Evolutionary conservation across 2,329 filamentous ascomycete genomes (phyloP).

Genomic region (Aspergillus ochraceoroseus): DNA sequence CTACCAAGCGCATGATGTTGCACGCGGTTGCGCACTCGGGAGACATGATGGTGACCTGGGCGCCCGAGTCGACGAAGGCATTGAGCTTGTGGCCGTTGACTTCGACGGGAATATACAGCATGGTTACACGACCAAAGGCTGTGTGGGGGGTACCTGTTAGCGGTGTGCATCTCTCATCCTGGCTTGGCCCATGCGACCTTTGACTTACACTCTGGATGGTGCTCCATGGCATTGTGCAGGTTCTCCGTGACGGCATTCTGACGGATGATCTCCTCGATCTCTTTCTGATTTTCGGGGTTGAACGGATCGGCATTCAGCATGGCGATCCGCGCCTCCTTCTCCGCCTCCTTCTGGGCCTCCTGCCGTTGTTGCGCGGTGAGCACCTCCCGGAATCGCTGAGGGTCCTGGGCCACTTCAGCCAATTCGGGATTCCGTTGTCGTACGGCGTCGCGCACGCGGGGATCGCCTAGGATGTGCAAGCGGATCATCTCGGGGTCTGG

Average conservation of each 20-base stretch:
- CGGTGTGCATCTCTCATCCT: conserved; percentile 1
- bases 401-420: conserved; percentile 68
- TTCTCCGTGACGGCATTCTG: conserved; percentile 94
- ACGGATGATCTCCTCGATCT: conserved; percentile 95
- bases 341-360: conserved; percentile 66
- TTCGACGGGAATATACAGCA: conserved; percentile 93
- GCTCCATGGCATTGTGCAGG: conserved; percentile 90
- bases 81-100: conserved; percentile 92
- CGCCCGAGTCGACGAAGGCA: conserved; percentile 93
- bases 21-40: conserved; percentile 85
- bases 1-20: conserved; percentile 92
- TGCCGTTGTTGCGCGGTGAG: conserved; percentile 63
- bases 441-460: conserved; percentile 65
- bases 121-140: conserved; percentile 93
- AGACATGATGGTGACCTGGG: conserved; percentile 98
- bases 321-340: conserved; percentile 77
- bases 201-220: conserved; percentile 84
- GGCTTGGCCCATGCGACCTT: conserved; percentile 1
- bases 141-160: conserved; percentile 11
- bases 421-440: conserved; percentile 70
- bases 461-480: conserved; percentile 75
- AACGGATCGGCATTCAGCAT: conserved; percentile 90
- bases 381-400: conserved; percentile 68
- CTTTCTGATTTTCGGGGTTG: conserved; percentile 81
- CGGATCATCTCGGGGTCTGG: conserved; percentile 74